phyloP scores from a whole-genome alignment of 176 grass and related monocot species.

The Aegilops umbellulata region DNA sequence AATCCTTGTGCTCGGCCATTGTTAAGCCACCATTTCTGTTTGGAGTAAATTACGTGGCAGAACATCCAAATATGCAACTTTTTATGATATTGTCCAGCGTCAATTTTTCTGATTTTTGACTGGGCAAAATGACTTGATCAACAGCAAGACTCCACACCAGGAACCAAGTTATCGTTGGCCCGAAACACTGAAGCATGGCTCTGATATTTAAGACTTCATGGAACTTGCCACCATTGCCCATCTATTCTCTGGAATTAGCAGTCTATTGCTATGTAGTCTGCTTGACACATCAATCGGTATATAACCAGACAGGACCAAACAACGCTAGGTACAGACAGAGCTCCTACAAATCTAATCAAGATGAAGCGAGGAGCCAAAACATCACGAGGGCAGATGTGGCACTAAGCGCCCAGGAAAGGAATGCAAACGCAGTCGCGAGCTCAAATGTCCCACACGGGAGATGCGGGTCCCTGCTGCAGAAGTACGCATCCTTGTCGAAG shows the following conservation, averaged over 20 bases:
- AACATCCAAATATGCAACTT: neutral
- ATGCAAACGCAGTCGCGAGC: conserved; percentile 71
- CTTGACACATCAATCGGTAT: neutral
- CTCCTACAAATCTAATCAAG: conserved; percentile 50
- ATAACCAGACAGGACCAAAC: conserved; percentile 24
- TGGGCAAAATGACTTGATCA: neutral
- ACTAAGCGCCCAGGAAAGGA: conserved; percentile 70
- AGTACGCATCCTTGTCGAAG: conserved; percentile 61
- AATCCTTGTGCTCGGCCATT: neutral
- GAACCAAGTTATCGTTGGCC: neutral
- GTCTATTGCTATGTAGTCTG: neutral
- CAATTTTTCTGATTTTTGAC: neutral
- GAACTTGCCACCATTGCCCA: neutral
- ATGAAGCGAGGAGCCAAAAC: conserved; percentile 78
- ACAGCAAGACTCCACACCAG: neutral
- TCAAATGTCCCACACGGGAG: conserved; percentile 67
- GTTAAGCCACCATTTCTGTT: neutral
- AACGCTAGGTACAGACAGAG: conserved; percentile 32
- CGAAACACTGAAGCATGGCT: neutral
- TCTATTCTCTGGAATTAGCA: neutral
- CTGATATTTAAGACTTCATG: neutral
- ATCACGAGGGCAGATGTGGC: conserved; percentile 66
- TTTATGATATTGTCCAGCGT: neutral
- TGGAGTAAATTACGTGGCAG: neutral
- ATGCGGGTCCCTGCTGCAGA: conserved; percentile 53